These are phyloP conservation scores for Teratosphaeria nubilosa DNA, from an alignment of 2,329 filamentous ascomycete species.

Conservation along the genomic window DNA sequence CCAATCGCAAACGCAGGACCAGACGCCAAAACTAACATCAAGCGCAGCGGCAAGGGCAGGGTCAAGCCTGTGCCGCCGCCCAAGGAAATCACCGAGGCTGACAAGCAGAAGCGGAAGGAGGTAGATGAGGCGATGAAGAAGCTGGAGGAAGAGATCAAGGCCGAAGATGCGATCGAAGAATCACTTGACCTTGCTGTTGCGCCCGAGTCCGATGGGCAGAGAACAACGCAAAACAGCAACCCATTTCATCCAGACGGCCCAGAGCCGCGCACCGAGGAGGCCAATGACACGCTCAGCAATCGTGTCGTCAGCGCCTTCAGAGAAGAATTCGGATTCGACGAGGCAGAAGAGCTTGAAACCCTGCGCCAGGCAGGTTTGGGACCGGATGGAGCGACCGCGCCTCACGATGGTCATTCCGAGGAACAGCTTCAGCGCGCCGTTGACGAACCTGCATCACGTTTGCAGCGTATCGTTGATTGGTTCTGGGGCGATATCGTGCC, in stretches of 20 bases:
- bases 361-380: constrained; percentile 2
- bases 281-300: constrained; percentile 8
- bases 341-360: constrained; percentile 6
- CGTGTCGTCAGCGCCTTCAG: constrained; percentile 12
- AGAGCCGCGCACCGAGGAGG: constrained; percentile 3
- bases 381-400: background rate
- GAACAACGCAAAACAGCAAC: background rate
- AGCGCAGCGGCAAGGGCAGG: constrained; percentile 18
- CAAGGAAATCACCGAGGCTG: constrained; percentile 3
- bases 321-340: constrained; percentile 17
- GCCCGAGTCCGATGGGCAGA: background rate
- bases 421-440: constrained; percentile 1
- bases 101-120: constrained; percentile 5
- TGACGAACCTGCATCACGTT: background rate
- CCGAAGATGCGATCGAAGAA: constrained; percentile 3
- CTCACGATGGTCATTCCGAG: background rate
- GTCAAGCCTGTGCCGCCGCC: constrained; percentile 18
- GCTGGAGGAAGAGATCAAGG: constrained; percentile 8
- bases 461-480: constrained; percentile 34
- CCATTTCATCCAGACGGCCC: constrained; percentile 11
- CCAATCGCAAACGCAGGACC: constrained; percentile 27
- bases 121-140: constrained; percentile 8
- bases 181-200: background rate
- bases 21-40: constrained; percentile 25
- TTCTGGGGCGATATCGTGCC: constrained; percentile 37